Evolutionary conservation across 2,329 filamentous ascomycete species (phyloP).

Genomic region (Amauroascus niger): DNA sequence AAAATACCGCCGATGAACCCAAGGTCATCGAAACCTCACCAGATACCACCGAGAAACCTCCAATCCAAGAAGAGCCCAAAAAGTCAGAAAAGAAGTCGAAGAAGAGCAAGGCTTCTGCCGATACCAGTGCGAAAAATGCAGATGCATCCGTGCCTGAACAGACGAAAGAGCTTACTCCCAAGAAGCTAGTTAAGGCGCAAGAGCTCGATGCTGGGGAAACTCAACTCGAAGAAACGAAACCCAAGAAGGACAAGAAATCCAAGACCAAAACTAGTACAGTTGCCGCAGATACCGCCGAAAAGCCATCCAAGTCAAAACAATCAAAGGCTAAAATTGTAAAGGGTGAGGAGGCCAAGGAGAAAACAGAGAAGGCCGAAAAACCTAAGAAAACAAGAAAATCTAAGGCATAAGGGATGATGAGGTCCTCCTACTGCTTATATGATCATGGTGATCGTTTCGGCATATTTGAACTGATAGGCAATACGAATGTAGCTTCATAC

Average conservation of each 20-base stretch:
- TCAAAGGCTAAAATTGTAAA: neutral
- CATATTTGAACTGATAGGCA: too few relatives aligned
- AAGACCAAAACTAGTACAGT: neutral
- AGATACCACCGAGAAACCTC: conserved; percentile 21
- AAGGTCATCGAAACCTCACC: conserved; percentile 25
- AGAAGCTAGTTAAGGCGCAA: neutral
- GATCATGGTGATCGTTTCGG: too few relatives aligned
- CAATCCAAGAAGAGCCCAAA: conserved; percentile 18
- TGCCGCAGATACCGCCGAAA: neutral
- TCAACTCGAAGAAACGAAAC: neutral
- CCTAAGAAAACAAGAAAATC: neutral
- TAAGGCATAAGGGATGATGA: conserved; percentile 20
- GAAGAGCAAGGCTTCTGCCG: conserved; percentile 21
- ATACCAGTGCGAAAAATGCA: neutral
- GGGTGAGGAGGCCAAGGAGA: neutral
- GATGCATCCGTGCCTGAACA: conserved; percentile 13
- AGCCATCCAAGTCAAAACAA: neutral
- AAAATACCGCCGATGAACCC: conserved; percentile 11
- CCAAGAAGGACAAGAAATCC: conserved; percentile 7
- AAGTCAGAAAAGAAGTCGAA: conserved; percentile 21
- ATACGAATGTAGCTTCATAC: too few relatives aligned
- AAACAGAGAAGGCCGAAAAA: neutral
- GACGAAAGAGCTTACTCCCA: conserved; percentile 1
- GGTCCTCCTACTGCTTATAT: neutral
- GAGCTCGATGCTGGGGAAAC: neutral